Evolutionary conservation across 345 rosid genomes (phyloP), one percentile per base, ranked within the genome.

Genomic region (Kandelia obovata): DNA sequence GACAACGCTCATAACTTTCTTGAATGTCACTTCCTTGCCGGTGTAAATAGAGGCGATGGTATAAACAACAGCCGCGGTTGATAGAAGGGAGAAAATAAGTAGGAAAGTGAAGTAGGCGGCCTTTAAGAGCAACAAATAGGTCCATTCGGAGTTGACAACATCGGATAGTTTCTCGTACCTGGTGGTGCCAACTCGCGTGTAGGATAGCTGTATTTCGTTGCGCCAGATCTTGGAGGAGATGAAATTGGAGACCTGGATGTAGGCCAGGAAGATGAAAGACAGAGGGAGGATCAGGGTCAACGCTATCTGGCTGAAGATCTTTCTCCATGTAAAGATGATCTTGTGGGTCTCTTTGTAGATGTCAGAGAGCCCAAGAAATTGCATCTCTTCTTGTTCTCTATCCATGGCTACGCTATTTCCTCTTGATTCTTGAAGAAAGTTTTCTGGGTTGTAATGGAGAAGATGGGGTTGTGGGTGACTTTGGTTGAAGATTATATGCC

Each of bases 301-400:
- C 37, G 83, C 73, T 59, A 85, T 85, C 15, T 79, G 73, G 74
- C 58, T 64, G 82, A 85, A 83, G 78, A 85, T 73, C 61, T 73
- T 81, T 63, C 82, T 51, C 78, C 83, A 68, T 52, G 82, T 39
- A 52, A 56, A 62, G 61, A 85, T 71, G 51, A 79, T 26, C 53
- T 81, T 85, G 81, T 31, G 71, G 61, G 89, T 70, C 71, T 85
- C 86, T 1, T 25, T 73, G 78, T 58, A 74, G 61, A 79, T 73
- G 71, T 74, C 86, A 17, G 73, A 56, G 20, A 83, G 25, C n/a
- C 85, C 83, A 0, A 85, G 76, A 68, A 83, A 79, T 51, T 85
- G 86, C 83, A 83, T 77, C 74, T 81, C 86, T 61, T 85, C 89
- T 68, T 81, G 89, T 43, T 83, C 83, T 31, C 71, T 69, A 25